Percentiles rank a stretch among this genome's conserved stretches.
These are phyloP conservation scores for Fusarium nematophilum DNA, from an alignment of 2,329 filamentous ascomycete genomes.

Conservation along the genomic window DNA sequence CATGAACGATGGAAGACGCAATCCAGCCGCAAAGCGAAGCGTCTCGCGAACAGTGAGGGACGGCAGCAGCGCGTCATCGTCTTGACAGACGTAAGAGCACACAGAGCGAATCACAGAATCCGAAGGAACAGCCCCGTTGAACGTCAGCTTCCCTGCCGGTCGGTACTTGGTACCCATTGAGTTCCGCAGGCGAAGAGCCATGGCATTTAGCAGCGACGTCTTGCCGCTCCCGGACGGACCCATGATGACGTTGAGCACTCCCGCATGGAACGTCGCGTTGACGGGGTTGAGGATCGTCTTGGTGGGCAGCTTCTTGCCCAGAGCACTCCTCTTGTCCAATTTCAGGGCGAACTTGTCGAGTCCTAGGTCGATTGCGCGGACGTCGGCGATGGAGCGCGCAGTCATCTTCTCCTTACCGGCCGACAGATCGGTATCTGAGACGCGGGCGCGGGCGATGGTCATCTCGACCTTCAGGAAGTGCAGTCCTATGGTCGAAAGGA, in stretches of 20 bases:
- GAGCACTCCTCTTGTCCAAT: conserved; percentile 69
- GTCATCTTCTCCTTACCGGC: conserved; percentile 78
- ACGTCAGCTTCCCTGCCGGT: conserved; percentile 71
- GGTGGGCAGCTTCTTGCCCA: conserved; percentile 62
- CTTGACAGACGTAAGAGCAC: conserved; percentile 82
- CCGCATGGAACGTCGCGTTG: conserved; percentile 73
- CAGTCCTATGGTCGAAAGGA: conserved; percentile 70
- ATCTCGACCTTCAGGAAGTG: conserved; percentile 75
- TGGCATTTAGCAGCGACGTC: conserved; percentile 78
- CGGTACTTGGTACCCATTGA: conserved; percentile 71
- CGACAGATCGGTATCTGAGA: conserved; percentile 69
- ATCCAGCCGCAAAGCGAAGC: conserved; percentile 75
- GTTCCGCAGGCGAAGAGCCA: conserved; percentile 74
- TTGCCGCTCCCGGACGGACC: conserved; percentile 83
- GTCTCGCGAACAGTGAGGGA: conserved; percentile 82
- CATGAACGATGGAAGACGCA: conserved; percentile 79
- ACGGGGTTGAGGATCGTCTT: conserved; percentile 75
- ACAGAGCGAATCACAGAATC: conserved; percentile 76
- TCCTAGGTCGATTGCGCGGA: conserved; percentile 72
- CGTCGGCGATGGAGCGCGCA: conserved; percentile 60
- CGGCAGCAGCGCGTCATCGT: conserved; percentile 79
- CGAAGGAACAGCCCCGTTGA: conserved; percentile 76
- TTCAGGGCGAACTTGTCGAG: conserved; percentile 73
- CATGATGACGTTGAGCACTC: conserved; percentile 81
- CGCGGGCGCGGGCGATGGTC: conserved; percentile 72